Evolutionary conservation across 192 early-diverging fungal species (phyloP), one percentile per base, ranked within the genome.

Genomic region (Linnemannia schmuckeri): DNA sequence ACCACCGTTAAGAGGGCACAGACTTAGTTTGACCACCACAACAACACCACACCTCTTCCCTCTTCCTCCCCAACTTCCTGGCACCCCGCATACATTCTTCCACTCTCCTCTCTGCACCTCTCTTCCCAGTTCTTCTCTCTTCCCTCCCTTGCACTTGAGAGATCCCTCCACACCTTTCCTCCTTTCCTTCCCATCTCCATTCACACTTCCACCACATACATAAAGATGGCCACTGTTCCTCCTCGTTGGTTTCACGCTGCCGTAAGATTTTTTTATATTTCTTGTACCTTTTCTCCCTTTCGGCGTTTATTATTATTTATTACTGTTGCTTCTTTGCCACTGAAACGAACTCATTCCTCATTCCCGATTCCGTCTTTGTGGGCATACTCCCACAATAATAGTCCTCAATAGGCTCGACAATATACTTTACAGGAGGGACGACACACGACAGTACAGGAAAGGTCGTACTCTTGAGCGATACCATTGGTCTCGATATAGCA

Each of bases 231-330:
- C 27, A 71, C 54, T 49, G 37, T 80, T 42, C 75, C 78, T 42
- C 74, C 83, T 37, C 77, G 83, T 42, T 85, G 83, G 83, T 80
- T 79, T 74, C 83, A 85, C 49, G 83, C 83, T 38, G 63, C 83
- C 41, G 83, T 85, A 85, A 75, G 83, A 63, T 17, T 9, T 71
- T 33, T 30, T 72, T 71, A 27, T 44, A n/a, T 78, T 52, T 46
- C 18, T 49, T 52, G 20, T 79, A 17, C 66, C 27, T 49, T 54
- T 79, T 13, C 18, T 15, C 6, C 69, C 4, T n/a, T 44, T 47
- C 37, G 18, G 22, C 37, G 17, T n/a, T 46, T 47, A 37, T 35
- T 38, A 41, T 38, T 38, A 42, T 30, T 37, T 24, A 42, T 30
- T 74, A 17, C 33, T 70, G 6, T 55, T 66, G 70, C 35, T 47